Percentiles rank a stretch among this genome's conserved stretches.
Conservation (phyloP, 371 early-diverging fungal species). For the Gilbertella persicaria region DNA sequence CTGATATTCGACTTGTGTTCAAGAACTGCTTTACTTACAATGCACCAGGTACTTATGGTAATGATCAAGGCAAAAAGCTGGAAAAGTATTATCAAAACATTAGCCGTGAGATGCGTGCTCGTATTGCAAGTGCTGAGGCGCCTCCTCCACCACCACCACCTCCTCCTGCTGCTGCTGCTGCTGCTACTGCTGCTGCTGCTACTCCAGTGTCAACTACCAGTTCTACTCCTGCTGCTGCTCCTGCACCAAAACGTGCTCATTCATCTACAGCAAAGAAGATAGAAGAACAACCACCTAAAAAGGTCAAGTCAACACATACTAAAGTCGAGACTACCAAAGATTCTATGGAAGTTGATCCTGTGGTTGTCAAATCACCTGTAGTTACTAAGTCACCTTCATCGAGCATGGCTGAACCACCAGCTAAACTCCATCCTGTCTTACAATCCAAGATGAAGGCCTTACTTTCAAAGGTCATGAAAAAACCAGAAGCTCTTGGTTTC, state of each 20-base stretch:
- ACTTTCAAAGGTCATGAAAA: slow-evolving; percentile 39
- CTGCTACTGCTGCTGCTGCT: slow-evolving; percentile 4
- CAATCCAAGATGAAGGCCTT: slow-evolving; percentile 27
- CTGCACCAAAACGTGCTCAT: background rate
- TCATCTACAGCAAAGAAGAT: background rate
- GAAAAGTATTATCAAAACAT: slow-evolving; percentile 63
- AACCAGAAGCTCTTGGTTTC: slow-evolving; percentile 49
- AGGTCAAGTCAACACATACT: background rate
- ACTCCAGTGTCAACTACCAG: background rate
- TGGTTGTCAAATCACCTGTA: background rate
- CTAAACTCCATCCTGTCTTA: slow-evolving; percentile 25
- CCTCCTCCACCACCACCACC: background rate
- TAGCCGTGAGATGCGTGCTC: slow-evolving; percentile 48
- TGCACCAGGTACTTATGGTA: slow-evolving; percentile 75
- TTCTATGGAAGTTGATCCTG: slow-evolving; percentile 1
- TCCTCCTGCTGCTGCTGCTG: background rate
- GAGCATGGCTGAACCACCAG: slow-evolving; percentile 2
- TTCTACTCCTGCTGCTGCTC: background rate
- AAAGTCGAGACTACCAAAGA: background rate
- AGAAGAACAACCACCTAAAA: background rate
- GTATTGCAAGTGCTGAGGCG: slow-evolving; percentile 6
- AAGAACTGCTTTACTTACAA: slow-evolving; percentile 94
- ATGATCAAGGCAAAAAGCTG: slow-evolving; percentile 71
- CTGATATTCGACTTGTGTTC: slow-evolving; percentile 69
- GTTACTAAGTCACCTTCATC: background rate